Base-by-base conservation (phyloP, 345 rosid species). In the Eucalyptus erythrocorys region DNA sequence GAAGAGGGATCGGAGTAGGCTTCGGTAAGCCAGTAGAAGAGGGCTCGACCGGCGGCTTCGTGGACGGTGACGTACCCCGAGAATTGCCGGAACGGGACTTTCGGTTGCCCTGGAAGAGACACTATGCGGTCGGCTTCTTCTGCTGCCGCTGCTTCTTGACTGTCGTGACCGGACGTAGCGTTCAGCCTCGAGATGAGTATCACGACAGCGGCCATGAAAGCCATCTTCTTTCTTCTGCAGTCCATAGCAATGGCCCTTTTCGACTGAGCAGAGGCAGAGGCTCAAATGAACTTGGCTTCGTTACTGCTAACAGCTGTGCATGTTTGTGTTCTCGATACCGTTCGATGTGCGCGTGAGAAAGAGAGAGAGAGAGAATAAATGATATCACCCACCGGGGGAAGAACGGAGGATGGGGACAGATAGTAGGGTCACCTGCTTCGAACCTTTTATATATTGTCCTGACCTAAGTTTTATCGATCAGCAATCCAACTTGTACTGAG, bases 21-120 rank as follows among this genome's bases (percentile, higher is more conserved):
- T 91, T 98, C 99, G 27, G 99, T 94, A 34, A 96, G 96, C 99
- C 99, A 98, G 93, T 98, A 98, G 89, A 97, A 98, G 90, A 98
- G 96, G 76, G 99, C 97, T 91, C 99, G 94, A 27, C 97, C 99
- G 43, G 93, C 95, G 88, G 26, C 88, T 86, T 90, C 88, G 91
- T 94, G 92, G 48, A 96, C 99, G 43, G 96, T 91, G 64, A 98
- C 98, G 88, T 98, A 98, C 68, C 99, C 99, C 13, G 99, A 95
- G 93, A 95, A 98, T 80, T 98, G 99, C 50, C 95, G 95, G 87
- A 98, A 98, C 49, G 96, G 90, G 80, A 98, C 99, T 48, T 93
- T 91, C 43, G 99, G 99, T 86, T 97, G 99, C 22, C 99, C 99
- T 43, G 99, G 99, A 91, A 98, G 99, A 88, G 96, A 91, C 34